phyloP scores from a whole-genome alignment of 495 filamentous ascomycete genomes.

The Podospora bellae-mahoneyi region DNA sequence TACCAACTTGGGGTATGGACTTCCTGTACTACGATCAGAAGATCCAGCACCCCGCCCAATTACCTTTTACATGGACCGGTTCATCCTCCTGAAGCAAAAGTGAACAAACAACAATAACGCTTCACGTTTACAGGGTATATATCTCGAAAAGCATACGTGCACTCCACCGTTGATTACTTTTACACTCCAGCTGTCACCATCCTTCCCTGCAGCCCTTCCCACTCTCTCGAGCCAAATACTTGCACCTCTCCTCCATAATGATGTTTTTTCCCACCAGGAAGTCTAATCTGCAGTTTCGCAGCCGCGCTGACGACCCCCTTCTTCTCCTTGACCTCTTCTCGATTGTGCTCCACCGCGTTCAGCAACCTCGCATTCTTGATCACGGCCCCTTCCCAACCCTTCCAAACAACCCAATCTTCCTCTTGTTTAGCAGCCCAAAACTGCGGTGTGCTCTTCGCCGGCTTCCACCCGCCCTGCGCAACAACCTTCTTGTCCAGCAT shows the following conservation, averaged over 20 bases:
- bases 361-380: constrained; percentile 39
- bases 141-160: constrained; percentile 6
- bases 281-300: constrained; percentile 45
- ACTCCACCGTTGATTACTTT: background rate
- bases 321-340: constrained; percentile 28
- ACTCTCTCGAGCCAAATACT: constrained; percentile 42
- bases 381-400: constrained; percentile 39
- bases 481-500: constrained; percentile 49
- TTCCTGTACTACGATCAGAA: background rate
- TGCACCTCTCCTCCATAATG: constrained; percentile 34
- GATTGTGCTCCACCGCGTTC: constrained; percentile 22
- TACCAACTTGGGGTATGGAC: background rate
- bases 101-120: background rate
- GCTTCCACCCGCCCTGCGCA: constrained; percentile 52
- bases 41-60: background rate
- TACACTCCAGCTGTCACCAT: constrained; percentile 10
- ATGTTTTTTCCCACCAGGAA: constrained; percentile 39
- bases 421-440: constrained; percentile 43
- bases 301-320: constrained; percentile 29
- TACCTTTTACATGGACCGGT: background rate
- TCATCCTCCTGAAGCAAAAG: background rate
- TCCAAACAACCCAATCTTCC: constrained; percentile 44
- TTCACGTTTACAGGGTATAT: constrained; percentile 5
- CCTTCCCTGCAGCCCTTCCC: constrained; percentile 42
- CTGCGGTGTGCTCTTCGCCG: constrained; percentile 42